phyloP scores from a whole-genome alignment of 768 basidiomycete species.

The Dacryopinax primogenitus region DNA sequence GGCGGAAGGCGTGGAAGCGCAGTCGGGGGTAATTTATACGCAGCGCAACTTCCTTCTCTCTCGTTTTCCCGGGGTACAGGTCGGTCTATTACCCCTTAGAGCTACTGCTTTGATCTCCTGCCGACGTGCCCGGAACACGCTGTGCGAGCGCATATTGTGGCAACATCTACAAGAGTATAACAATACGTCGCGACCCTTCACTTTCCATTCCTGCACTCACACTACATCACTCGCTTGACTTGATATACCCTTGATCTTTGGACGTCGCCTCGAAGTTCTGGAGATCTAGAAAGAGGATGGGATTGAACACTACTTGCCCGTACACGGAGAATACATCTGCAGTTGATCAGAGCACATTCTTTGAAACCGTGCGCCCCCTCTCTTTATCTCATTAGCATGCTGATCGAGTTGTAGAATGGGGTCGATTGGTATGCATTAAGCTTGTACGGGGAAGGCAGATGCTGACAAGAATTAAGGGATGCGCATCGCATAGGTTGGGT shows the following conservation, averaged over 20 bases:
- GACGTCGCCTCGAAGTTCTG: not conserved
- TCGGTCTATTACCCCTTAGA: no score
- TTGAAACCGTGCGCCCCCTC: not conserved
- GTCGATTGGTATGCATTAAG: not conserved
- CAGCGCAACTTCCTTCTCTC: no score
- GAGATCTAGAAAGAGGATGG: not conserved
- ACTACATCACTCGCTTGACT: not conserved
- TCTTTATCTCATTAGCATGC: not conserved
- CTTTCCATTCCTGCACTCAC: not conserved
- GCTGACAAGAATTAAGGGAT: not conserved
- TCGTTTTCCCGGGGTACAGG: no score
- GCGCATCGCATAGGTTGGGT: constrained; percentile 1
- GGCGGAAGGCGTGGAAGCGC: no score
- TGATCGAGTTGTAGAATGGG: not conserved
- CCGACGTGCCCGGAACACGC: no score
- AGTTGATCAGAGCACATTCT: not conserved
- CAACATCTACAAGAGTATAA: no score
- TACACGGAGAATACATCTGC: not conserved
- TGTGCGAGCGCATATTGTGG: no score
- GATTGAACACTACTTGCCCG: not conserved
- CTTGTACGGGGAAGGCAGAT: not conserved
- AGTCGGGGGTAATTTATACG: no score
- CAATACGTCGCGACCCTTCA: no score
- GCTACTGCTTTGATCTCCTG: no score
- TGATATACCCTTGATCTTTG: no score